phyloP scores from a whole-genome alignment of 768 basidiomycete species.

The Pleurotus pulmonarius region DNA sequence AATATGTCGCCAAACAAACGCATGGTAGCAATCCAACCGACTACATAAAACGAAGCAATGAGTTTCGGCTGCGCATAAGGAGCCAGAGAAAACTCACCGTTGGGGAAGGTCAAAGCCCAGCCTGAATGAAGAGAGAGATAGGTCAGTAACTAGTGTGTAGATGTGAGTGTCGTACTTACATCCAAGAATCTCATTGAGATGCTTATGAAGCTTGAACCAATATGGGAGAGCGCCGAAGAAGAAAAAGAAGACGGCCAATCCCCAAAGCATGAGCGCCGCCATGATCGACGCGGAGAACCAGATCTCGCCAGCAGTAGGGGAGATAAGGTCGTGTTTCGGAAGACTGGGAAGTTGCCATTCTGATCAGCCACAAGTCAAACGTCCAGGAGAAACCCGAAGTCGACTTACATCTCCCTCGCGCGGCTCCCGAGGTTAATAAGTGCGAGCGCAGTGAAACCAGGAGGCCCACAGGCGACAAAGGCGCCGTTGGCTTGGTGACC shows the following conservation, averaged over 20 bases:
- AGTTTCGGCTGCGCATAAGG: neutral
- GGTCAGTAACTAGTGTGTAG: neutral
- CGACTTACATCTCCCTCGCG: conserved; percentile 31
- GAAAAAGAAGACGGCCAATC: conserved; percentile 45
- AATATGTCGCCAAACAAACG: conserved; percentile 40
- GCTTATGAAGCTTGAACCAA: conserved; percentile 46
- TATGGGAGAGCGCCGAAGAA: conserved; percentile 40
- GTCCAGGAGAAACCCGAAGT: neutral
- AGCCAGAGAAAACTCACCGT: conserved; percentile 22
- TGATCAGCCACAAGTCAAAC: neutral
- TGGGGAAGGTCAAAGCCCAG: conserved; percentile 46
- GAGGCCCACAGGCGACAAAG: conserved; percentile 45
- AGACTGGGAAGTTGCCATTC: conserved; percentile 20
- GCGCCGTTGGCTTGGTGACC: conserved; percentile 47
- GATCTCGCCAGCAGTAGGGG: conserved; percentile 36
- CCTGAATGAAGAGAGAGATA: conserved; percentile 16
- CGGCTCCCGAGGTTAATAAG: conserved; percentile 39
- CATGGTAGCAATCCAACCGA: conserved; percentile 42
- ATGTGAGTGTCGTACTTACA: conserved; percentile 22
- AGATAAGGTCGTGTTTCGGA: conserved; percentile 29
- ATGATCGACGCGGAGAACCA: conserved; percentile 40
- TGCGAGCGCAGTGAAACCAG: conserved; percentile 46
- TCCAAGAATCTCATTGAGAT: conserved; percentile 42
- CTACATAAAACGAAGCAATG: conserved; percentile 12
- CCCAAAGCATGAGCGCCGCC: conserved; percentile 36